These are phyloP conservation scores for Botrytis elliptica DNA, from an alignment of 2,329 filamentous ascomycete species.

Conservation along the genomic window DNA sequence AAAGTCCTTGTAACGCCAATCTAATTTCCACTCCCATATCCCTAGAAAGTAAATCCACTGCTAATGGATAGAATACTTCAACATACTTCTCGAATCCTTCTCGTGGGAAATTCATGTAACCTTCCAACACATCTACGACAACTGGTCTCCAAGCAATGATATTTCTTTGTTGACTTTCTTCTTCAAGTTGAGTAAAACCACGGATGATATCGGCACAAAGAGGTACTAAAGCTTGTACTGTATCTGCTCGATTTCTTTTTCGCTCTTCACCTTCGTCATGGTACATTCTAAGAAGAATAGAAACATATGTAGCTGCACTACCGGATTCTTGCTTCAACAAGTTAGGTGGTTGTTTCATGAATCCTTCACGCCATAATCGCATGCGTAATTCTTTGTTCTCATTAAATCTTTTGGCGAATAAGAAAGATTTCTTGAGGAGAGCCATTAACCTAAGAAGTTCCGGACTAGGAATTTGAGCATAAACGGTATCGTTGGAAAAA, in stretches of 20 bases:
- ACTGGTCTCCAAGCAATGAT: conserved; percentile 97
- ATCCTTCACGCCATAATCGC: conserved; percentile 92
- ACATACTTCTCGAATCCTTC: conserved; percentile 79
- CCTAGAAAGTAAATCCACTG: conserved; percentile 76
- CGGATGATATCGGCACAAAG: conserved; percentile 92
- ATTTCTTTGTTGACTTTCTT: conserved; percentile 95
- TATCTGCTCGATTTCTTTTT: conserved; percentile 73
- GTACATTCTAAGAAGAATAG: conserved; percentile 96
- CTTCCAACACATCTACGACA: conserved; percentile 93
- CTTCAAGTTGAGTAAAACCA: conserved; percentile 81
- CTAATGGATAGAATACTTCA: conserved; percentile 79
- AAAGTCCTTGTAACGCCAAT: conserved; percentile 70
- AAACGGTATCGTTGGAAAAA: conserved; percentile 95
- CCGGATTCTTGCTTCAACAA: conserved; percentile 95
- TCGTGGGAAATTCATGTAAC: conserved; percentile 79
- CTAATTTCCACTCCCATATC: conserved; percentile 81
- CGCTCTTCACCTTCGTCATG: conserved; percentile 83
- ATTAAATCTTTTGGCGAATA: conserved; percentile 97
- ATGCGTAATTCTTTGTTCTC: conserved; percentile 94
- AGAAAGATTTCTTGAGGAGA: conserved; percentile 90
- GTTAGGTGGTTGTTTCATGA: conserved; percentile 99
- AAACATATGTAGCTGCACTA: conserved; percentile 89
- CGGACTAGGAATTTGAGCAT: conserved; percentile 83
- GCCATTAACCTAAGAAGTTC: conserved; percentile 92
- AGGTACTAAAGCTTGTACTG: conserved; percentile 88